Evolutionary conservation across 768 basidiomycete species (phyloP), one percentile per base, ranked within the genome.

Genomic region (Termitomyces sp.): DNA sequence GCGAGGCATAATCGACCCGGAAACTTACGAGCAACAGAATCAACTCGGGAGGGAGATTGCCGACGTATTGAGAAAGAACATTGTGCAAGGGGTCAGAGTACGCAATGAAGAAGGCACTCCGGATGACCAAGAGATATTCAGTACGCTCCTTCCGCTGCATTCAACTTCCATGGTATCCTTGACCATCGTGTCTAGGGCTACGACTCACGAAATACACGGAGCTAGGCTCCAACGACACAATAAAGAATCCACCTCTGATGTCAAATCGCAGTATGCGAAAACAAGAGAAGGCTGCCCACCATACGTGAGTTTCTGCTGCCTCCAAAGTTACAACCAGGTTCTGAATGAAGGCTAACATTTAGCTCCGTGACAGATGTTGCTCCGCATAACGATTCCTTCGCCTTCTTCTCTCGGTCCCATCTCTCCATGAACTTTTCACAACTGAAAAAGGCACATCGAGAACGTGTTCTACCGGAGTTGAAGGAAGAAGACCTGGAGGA

Each of bases 401-500:
- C 69, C 38, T 63, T 61, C 45, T 57, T 61, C 51, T 65, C 69
- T 51, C 34, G 70, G 63, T 71, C 61, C 49, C 64, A 60, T 31
- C 59, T 77, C 66, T 69, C 54, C 62, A 63, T 79, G 69, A 80
- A 84, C 73, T 92, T 85, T 70, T 89, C 89, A 31, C 83, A 85
- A 61, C 80, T 93, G 56, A 91, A 87, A 75, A 85, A 77, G 67
- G 89, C 84, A 15, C 85, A 88, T 66, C 83, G 81, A 70, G 70
- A 82, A 61, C 87, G 92, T 62, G 72, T 74, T 25, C 59, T 88
- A 40, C 91, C 92, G 0, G 83, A 86, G 62, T 73, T 96, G 54
- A 79, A 77, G 61, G 94, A 96, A 70, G 82, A 83, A 56, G 94
- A 97, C 68, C 62, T 96, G n/a, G 89, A 90, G 63, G 95, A 96